Base-by-base conservation (phyloP, 495 filamentous ascomycete species). In the Niebla homalea region DNA sequence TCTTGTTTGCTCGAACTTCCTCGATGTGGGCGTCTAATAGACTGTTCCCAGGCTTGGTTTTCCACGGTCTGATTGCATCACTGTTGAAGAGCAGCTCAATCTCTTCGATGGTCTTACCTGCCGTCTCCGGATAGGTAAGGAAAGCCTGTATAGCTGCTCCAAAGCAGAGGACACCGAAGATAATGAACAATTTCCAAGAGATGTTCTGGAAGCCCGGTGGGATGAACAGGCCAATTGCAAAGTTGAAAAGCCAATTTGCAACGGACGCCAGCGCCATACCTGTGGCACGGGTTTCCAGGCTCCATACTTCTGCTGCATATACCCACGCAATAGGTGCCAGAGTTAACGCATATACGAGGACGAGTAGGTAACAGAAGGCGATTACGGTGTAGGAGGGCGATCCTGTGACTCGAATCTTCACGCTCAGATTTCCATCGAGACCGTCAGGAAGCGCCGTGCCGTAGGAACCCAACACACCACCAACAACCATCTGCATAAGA, bases 181-280 rank as follows among this genome's bases (percentile, higher is more conserved):
- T 79, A 55, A 87, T 81, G 51, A 85, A 87, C 0, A 75, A 70
- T 62, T 79, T 81, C 72, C 81, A 87, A 36, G 72, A 70, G 56
- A 87, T 87, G 62, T 84, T 85, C 50, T 72, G 66, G 62, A 89
- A 84, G 0, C 74, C 80, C 0, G 82, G 80, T 1, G 83, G 80
- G 4, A 82, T 74, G 61, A 86, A 86, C 58, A 82, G 72, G 4
- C 78, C 81, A 4, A 87, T 63, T 0, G 81, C 82, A 56, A 85
- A 85, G 68, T 85, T 85, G 71, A 85, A 87, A 15, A 84, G 70
- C 83, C 83, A 85, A 64, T 89, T 87, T 3, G 75, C 76, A 21
- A 80, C 70, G 0, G 81, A 76, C 0, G 81, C 76, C 20, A 85
- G 66, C 19, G 73, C 76, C 68, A 86, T 84, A 14, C 83, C 84